Evolutionary conservation across 169 alveolate genomes (phyloP), one percentile per base, ranked within the genome.

Genomic region (Plasmodium fragile): DNA sequence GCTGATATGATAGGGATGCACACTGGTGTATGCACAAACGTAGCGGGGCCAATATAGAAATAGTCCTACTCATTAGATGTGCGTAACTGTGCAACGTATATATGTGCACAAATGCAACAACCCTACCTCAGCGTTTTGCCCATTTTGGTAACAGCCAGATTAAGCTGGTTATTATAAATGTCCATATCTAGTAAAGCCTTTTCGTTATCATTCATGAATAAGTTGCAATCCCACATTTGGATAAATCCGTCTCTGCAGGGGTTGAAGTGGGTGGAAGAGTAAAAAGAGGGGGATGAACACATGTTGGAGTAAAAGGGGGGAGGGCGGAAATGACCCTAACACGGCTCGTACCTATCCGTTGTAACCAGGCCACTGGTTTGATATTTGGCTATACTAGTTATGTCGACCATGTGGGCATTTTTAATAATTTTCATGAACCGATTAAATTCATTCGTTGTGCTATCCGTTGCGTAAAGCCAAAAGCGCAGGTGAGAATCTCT

Each of bases 401-500:
- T 82, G 49, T 82, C 92, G 10, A 82, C 92, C 65, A 65, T 65
- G 65, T 82, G 92, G 18, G 92, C 92, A 69, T 82, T 82, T 32
- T 82, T 82, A 82, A 82, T 49, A 41, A 82, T 82, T 82, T 82
- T 82, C 92, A 82, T 82, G 75, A 82, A 82, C 72, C 71, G 72
- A 41, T 82, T 82, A 82, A 65, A 82, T 49, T 82, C 92, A 82
- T 82, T 82, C 49, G 92, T 39, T 39, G 70, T 65, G 5, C 52
- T 70, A n/a, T 82, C 92, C 7, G 80, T 82, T n/a, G 92, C 72
- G 65, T 82, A 82, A 32, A 82, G 92, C 92, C 92, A 82, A 82
- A 82, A 82, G 49, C 92, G 92, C 32, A 82, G 92, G 75, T 82
- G 92, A 32, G 92, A 82, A 69, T 82, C 92, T 41, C 92, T 82